Conservation (phyloP, 2,329 filamentous ascomycete species). For the Microcyclosporella mali region DNA sequence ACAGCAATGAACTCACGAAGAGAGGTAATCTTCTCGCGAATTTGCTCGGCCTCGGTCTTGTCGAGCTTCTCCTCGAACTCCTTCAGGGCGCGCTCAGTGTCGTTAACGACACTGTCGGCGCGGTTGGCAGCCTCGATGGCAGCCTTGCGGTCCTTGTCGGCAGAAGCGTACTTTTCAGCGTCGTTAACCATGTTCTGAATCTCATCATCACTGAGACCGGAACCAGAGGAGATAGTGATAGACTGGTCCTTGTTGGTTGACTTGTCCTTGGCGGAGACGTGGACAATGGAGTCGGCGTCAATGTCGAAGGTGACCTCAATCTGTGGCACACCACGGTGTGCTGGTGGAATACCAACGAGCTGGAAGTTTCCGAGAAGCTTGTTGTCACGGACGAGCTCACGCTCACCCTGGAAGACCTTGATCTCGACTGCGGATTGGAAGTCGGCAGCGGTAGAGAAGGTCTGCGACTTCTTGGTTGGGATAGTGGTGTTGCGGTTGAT, state of each 20-base stretch:
- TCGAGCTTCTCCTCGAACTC: conserved; percentile 94
- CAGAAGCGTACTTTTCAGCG: conserved; percentile 91
- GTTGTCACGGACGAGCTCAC: conserved; percentile 98
- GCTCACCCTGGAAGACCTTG: conserved; percentile 99
- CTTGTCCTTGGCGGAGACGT: conserved; percentile 98
- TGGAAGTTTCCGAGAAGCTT: conserved; percentile 99
- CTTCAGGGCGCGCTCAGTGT: conserved; percentile 96
- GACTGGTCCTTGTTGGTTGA: conserved; percentile 99
- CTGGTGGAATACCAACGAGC: conserved; percentile 92
- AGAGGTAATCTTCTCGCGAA: conserved; percentile 93
- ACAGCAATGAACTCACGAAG: conserved; percentile 77
- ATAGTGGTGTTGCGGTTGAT: conserved; percentile 99
- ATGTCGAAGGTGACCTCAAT: conserved; percentile 99
- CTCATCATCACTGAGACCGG: conserved; percentile 88
- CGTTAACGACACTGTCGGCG: conserved; percentile 90
- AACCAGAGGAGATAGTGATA: conserved; percentile 96
- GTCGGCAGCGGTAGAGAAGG: conserved; percentile 94
- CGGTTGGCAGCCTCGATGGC: conserved; percentile 96
- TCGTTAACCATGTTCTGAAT: conserved; percentile 98
- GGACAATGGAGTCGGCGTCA: conserved; percentile 94
- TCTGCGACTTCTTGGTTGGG: conserved; percentile 97
- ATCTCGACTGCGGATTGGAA: conserved; percentile 99
- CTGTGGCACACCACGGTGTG: conserved; percentile 92
- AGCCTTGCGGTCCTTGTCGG: conserved; percentile 93
- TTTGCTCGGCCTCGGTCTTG: conserved; percentile 88